These are phyloP conservation scores for Rubroboletus pulcherrimus DNA, from an alignment of 768 basidiomycete genomes.

Conservation along the genomic window DNA sequence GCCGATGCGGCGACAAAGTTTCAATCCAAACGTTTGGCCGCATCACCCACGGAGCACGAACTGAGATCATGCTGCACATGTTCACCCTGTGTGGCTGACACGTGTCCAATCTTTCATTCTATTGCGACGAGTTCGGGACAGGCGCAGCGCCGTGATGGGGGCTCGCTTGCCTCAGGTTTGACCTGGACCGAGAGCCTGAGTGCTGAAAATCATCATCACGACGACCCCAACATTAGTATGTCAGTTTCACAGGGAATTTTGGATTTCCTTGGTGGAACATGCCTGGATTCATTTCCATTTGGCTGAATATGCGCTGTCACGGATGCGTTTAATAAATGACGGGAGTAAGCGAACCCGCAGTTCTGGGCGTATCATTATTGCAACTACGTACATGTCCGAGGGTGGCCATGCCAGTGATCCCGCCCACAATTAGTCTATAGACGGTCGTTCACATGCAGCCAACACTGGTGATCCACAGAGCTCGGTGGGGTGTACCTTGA, in stretches of 20 bases:
- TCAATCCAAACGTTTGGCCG: not conserved
- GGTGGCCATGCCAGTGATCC: too few relatives aligned
- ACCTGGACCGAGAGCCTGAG: too few relatives aligned
- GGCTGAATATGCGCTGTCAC: not conserved
- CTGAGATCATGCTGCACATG: not conserved
- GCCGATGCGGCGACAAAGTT: conserved; percentile 2
- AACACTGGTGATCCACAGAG: too few relatives aligned
- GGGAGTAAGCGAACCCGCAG: conserved; percentile 4
- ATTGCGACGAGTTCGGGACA: not conserved
- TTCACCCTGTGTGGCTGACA: conserved; percentile 10
- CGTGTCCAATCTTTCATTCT: not conserved
- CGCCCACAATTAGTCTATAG: not conserved
- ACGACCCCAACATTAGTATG: not conserved
- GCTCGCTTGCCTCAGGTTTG: too few relatives aligned
- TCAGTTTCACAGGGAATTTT: not conserved
- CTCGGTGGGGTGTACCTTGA: not conserved
- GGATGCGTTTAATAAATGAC: conserved; percentile 6
- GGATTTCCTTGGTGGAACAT: not conserved
- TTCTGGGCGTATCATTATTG: not conserved
- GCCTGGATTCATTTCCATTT: not conserved
- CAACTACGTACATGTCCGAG: too few relatives aligned
- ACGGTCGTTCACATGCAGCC: not conserved
- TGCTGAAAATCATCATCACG: too few relatives aligned
- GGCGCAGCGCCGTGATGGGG: too few relatives aligned
- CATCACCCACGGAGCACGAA: not conserved